A percentile compares a stretch with the other conserved stretches of the same genome.
Evolutionary conservation across 768 basidiomycete genomes (phyloP).

Genomic region (Collybiopsis confluens): DNA sequence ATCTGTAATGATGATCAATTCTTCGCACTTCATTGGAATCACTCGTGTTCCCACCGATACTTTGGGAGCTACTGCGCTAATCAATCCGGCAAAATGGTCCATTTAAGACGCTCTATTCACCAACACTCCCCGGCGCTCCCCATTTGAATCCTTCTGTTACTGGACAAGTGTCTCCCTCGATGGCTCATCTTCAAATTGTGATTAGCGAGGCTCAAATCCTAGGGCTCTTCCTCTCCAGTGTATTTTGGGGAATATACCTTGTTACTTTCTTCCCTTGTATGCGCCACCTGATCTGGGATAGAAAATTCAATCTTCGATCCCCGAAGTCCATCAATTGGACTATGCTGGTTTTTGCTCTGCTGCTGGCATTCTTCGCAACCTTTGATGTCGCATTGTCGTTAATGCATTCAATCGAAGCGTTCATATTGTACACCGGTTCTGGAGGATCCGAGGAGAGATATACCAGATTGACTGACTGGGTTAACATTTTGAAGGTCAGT

Average conservation of each 20-base stretch:
- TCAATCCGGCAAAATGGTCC: too few species aligned
- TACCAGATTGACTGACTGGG: conserved; percentile 11
- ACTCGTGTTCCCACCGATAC: too few species aligned
- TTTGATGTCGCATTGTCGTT: conserved; percentile 10
- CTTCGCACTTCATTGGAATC: too few species aligned
- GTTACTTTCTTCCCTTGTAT: background rate
- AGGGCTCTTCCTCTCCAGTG: background rate
- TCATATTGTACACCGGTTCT: conserved; percentile 11
- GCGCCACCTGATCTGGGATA: background rate
- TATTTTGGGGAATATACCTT: conserved; percentile 5
- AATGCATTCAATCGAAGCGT: conserved; percentile 12
- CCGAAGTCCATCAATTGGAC: conserved; percentile 10
- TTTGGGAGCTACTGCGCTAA: too few species aligned
- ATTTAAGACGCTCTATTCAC: too few species aligned
- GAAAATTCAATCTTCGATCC: background rate
- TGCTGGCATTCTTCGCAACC: conserved; percentile 8
- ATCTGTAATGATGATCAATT: too few species aligned
- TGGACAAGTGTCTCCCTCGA: too few species aligned
- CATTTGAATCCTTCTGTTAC: too few species aligned
- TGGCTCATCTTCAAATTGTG: too few species aligned
- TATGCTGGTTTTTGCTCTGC: conserved; percentile 10
- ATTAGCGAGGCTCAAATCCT: conserved; percentile 7
- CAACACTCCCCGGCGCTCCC: too few species aligned
- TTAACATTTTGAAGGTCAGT: conserved; percentile 11
- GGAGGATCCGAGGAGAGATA: conserved; percentile 6